phyloP scores from a whole-genome alignment of 495 filamentous ascomycete species.

The Staphylotrichum longicolle region DNA sequence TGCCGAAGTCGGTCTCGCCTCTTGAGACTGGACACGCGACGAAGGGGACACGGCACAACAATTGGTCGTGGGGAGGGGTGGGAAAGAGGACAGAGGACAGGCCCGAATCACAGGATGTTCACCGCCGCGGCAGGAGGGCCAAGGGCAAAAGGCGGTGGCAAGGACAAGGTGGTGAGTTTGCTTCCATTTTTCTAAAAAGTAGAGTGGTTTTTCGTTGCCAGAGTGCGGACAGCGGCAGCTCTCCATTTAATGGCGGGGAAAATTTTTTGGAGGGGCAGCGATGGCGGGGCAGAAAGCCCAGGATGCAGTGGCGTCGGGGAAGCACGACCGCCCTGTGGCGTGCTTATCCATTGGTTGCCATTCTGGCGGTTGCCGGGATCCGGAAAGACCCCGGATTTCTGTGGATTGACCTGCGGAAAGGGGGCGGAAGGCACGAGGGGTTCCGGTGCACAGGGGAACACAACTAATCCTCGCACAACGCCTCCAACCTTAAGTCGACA shows the following conservation, averaged over 20 bases:
- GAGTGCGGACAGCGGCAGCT: not conserved
- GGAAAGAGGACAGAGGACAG: not conserved
- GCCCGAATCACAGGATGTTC: not conserved
- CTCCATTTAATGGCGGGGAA: slow-evolving; percentile 20
- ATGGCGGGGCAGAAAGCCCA: slow-evolving; percentile 4
- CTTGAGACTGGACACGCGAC: not conserved
- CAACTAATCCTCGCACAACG: not conserved
- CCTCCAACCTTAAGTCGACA: slow-evolving; percentile 3
- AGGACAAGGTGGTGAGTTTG: not conserved
- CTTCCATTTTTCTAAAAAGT: slow-evolving; percentile 15
- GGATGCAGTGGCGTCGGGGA: not conserved
- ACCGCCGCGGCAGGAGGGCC: slow-evolving; percentile 15
- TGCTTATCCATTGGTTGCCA: slow-evolving; percentile 7
- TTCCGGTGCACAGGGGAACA: not conserved
- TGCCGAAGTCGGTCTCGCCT: slow-evolving; percentile 16
- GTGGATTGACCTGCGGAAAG: slow-evolving; percentile 1
- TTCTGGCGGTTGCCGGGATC: not conserved
- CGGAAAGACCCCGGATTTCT: not conserved
- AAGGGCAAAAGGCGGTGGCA: slow-evolving; percentile 13
- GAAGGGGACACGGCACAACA: not conserved
- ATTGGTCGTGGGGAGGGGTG: not conserved
- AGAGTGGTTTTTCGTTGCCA: slow-evolving; percentile 14
- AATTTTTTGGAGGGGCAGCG: slow-evolving; percentile 18
- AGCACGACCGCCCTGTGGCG: not conserved
- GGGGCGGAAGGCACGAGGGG: not conserved